Percentiles rank a stretch among this genome's conserved stretches.
These are phyloP conservation scores for Quercus berberidifolia DNA, from an alignment of 306 rosid genomes.

Conservation along the genomic window DNA sequence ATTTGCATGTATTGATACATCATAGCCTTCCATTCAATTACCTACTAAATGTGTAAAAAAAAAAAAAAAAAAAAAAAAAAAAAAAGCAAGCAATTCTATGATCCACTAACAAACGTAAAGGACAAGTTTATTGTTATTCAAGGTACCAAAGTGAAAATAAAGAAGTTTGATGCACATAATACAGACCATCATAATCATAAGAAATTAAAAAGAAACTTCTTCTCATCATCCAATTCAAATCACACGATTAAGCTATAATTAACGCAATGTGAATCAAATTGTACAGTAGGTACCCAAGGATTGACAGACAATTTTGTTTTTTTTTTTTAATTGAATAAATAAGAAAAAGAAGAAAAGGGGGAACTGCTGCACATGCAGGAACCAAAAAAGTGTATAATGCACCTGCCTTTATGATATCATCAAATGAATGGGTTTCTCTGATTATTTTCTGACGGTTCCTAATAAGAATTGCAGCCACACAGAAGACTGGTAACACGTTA, in stretches of 20 bases:
- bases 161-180: background rate
- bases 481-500: constrained; percentile 72
- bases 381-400: constrained; percentile 18
- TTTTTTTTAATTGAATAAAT: background rate
- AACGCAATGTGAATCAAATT: constrained; percentile 14
- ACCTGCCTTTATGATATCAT: constrained; percentile 88
- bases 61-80: background rate
- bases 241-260: constrained; percentile 17
- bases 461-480: constrained; percentile 85
- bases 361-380: background rate
- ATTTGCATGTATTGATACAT: background rate
- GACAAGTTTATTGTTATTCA: background rate
- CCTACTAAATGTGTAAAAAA: background rate
- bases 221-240: constrained; percentile 7
- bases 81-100: background rate
- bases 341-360: background rate
- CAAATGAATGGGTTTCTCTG: constrained; percentile 74
- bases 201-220: background rate
- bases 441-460: constrained; percentile 78
- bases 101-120: background rate
- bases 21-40: background rate
- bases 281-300: background rate
- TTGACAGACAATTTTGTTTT: background rate
- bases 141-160: background rate
- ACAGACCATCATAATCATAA: background rate